Conservation (phyloP, 2,329 filamentous ascomycete genomes). For the Aureobasidium lini region DNA sequence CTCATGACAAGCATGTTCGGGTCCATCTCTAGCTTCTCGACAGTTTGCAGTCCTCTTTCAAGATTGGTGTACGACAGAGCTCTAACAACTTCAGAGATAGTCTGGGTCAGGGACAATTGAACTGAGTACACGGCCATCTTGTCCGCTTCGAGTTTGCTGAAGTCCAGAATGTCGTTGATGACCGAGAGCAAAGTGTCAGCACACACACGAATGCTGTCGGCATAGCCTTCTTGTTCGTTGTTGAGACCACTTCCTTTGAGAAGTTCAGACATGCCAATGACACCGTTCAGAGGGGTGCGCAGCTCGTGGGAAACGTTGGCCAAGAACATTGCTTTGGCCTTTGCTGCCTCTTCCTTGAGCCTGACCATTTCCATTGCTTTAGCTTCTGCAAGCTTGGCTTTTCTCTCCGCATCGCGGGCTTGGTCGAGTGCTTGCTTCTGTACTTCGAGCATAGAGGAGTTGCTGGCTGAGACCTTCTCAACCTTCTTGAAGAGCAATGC, state of each 20-base stretch:
- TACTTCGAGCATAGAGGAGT: slow-evolving; percentile 68
- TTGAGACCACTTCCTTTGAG: slow-evolving; percentile 51
- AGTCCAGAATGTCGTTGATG: slow-evolving; percentile 48
- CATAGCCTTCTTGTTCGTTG: slow-evolving; percentile 53
- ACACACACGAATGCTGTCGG: slow-evolving; percentile 58
- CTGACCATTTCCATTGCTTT: slow-evolving; percentile 73
- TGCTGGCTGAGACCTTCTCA: slow-evolving; percentile 70
- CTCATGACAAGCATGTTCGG: slow-evolving; percentile 46
- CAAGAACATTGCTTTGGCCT: slow-evolving; percentile 71
- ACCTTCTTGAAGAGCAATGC: slow-evolving; percentile 59
- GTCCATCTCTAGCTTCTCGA: slow-evolving; percentile 49
- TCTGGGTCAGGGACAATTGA: slow-evolving; percentile 46
- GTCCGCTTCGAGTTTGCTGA: slow-evolving; percentile 45
- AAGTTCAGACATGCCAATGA: slow-evolving; percentile 53
- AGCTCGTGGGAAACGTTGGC: slow-evolving; percentile 54
- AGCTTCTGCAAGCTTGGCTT: slow-evolving; percentile 68
- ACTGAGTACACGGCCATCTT: slow-evolving; percentile 55
- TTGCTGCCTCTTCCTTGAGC: slow-evolving; percentile 74
- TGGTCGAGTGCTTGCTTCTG: slow-evolving; percentile 68
- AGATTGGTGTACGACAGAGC: slow-evolving; percentile 57
- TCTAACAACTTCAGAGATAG: slow-evolving; percentile 56
- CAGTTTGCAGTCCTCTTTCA: slow-evolving; percentile 52
- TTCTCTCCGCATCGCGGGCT: slow-evolving; percentile 64
- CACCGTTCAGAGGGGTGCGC: slow-evolving; percentile 46
- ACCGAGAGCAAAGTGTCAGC: slow-evolving; percentile 48